These are phyloP conservation scores for Sporobolomyces roseus DNA, from an alignment of 768 basidiomycete genomes.

Conservation along the genomic window DNA sequence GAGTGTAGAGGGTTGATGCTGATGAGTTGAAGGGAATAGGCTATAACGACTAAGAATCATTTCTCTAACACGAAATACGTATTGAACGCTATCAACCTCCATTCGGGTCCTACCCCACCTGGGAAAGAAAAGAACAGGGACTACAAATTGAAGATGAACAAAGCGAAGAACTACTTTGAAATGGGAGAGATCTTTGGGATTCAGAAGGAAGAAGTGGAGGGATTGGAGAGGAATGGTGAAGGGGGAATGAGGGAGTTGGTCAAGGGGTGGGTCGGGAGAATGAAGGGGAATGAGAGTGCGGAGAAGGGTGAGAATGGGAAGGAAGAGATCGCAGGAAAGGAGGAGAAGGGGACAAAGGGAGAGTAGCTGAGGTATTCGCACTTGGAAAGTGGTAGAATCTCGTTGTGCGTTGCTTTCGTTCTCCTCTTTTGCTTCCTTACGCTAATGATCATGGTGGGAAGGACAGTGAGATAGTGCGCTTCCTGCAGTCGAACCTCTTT, in stretches of 20 bases:
- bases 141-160: constrained; percentile 34
- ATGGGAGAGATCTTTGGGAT: constrained; percentile 26
- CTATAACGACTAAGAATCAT: constrained; percentile 34
- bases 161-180: constrained; percentile 30
- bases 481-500: no score
- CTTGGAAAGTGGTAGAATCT: no score
- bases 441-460: no score
- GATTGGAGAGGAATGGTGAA: background rate
- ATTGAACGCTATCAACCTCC: constrained; percentile 38
- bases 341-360: no score
- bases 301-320: no score
- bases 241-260: constrained; percentile 3
- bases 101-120: constrained; percentile 11
- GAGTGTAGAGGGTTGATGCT: background rate
- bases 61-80: constrained; percentile 44
- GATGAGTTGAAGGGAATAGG: constrained; percentile 9
- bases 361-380: no score
- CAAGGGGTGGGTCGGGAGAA: no score
- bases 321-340: no score
- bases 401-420: no score
- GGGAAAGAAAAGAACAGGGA: constrained; percentile 10
- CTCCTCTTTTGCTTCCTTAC: no score
- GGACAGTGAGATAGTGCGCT: no score
- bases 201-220: background rate
- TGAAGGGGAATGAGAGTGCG: no score